Evolutionary conservation across 2,329 filamentous ascomycete species (phyloP), one percentile per base, ranked within the genome.

Genomic region (Neonectria coccinea): DNA sequence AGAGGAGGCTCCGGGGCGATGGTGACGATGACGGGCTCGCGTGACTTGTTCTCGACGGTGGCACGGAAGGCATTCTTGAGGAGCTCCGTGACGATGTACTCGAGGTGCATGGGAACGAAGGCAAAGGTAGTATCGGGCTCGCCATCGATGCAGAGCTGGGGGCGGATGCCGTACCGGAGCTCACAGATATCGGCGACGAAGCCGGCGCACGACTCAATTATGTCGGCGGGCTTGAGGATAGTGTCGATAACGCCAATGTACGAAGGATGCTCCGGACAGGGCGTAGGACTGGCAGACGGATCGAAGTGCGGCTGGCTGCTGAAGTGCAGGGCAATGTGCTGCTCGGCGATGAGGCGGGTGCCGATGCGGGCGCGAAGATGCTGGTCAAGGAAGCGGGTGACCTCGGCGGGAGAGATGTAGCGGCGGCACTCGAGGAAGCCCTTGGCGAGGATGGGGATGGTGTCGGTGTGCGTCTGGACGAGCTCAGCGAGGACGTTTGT

Each of bases 221-320:
- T 92, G 50, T 88, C 86, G 0, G 93, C 92, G 0, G 96, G 96
- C 39, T 90, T 90, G 10, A 99, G 84, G 3, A 90, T 90, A 0
- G 96, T 97, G 80, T 99, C 95, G 67, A 99, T 98, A 22, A 97
- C 94, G 56, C 96, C 96, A 67, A 97, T 97, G 77, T 95, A 97
- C 56, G 89, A 91, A 0, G 83, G 84, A 54, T 85, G 78, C 62
- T 85, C 83, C 1, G 83, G 81, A 36, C 82, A 85, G 4, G 82
- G 83, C 2, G 84, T 85, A 3, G 84, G 84, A 64, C 81, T 81
- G 47, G 82, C 80, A 29, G 79, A 75, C 1, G 85, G 83, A 66
- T 91, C 86, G 61, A 87, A 86, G 74, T 95, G 90, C 14, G 93
- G 91, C 67, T 92, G 90, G 63, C 81, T 84, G 75, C 84, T 86